Conservation (phyloP, 2,329 filamentous ascomycete genomes). For the Furcasterigmium sp. region DNA sequence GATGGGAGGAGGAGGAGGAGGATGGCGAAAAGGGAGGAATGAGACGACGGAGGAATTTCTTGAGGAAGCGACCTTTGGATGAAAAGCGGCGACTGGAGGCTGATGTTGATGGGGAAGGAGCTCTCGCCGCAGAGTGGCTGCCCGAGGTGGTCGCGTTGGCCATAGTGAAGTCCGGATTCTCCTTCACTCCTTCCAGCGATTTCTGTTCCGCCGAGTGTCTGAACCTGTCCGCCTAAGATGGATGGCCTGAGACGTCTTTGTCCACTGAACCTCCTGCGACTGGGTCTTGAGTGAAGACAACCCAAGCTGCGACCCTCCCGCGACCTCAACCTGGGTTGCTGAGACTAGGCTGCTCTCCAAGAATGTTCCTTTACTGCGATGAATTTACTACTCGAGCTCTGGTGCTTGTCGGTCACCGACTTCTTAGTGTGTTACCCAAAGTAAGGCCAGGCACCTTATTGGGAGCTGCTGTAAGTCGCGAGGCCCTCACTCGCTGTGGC, state of each 20-base stretch:
- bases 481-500: too few species aligned
- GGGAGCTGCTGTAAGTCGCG: too few species aligned
- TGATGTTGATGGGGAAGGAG: slow-evolving; percentile 1
- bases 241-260: too few species aligned
- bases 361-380: too few species aligned
- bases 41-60: slow-evolving; percentile 10
- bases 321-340: background rate
- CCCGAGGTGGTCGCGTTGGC: background rate
- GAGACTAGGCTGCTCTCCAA: too few species aligned
- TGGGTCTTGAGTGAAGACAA: background rate
- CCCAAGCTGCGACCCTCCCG: too few species aligned
- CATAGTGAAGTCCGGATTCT: slow-evolving; percentile 1
- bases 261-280: background rate
- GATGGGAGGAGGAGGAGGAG: background rate
- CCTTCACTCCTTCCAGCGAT: slow-evolving; percentile 1
- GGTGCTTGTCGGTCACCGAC: too few species aligned
- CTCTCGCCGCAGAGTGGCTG: background rate
- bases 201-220: too few species aligned
- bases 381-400: too few species aligned
- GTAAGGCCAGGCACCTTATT: too few species aligned
- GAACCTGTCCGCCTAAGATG: too few species aligned
- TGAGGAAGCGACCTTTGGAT: slow-evolving; percentile 9
- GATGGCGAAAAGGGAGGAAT: slow-evolving; percentile 6
- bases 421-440: too few species aligned
- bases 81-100: slow-evolving; percentile 7